Evolutionary conservation across 2,329 filamentous ascomycete species (phyloP).

Genomic region (Raffaelea deltoideospora): DNA sequence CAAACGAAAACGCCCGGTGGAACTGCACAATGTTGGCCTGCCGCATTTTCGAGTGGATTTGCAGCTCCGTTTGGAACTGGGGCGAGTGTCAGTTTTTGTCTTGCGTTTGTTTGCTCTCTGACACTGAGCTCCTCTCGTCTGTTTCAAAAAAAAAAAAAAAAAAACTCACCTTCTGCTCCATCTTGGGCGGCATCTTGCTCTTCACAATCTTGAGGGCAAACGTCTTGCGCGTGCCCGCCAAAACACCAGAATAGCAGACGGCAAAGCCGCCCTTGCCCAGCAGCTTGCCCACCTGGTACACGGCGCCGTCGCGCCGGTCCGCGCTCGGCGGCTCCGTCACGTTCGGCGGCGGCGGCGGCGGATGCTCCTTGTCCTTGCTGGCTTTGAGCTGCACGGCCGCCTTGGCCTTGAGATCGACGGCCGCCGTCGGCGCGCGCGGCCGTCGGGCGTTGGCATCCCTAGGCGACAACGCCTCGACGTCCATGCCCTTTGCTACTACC

Average conservation of each 20-base stretch:
- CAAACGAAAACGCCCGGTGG: slow-evolving; percentile 81
- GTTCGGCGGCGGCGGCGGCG: slow-evolving; percentile 45
- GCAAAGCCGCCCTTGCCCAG: slow-evolving; percentile 73
- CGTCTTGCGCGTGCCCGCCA: slow-evolving; percentile 49
- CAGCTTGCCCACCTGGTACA: slow-evolving; percentile 59
- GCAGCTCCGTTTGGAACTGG: slow-evolving; percentile 67
- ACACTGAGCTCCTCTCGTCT: background rate
- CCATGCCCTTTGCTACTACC: slow-evolving; percentile 34
- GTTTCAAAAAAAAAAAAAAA: background rate
- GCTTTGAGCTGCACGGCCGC: slow-evolving; percentile 37
- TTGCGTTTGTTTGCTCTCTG: background rate
- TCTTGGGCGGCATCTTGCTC: slow-evolving; percentile 66
- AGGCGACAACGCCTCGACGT: slow-evolving; percentile 49
- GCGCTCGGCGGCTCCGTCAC: slow-evolving; percentile 49
- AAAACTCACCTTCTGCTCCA: slow-evolving; percentile 60
- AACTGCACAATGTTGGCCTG: slow-evolving; percentile 96
- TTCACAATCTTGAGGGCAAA: slow-evolving; percentile 74
- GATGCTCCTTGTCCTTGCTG: slow-evolving; percentile 50
- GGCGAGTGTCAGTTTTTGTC: background rate
- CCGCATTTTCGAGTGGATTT: slow-evolving; percentile 96
- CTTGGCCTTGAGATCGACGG: slow-evolving; percentile 39
- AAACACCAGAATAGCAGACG: slow-evolving; percentile 60
- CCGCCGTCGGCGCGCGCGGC: slow-evolving; percentile 23
- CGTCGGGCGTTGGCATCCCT: slow-evolving; percentile 49
- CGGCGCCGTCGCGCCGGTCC: slow-evolving; percentile 53